A percentile compares a stretch with the other conserved stretches of the same genome.
Conservation (phyloP, 208 protist genomes). For the Acanthamoeba lenticulata region DNA sequence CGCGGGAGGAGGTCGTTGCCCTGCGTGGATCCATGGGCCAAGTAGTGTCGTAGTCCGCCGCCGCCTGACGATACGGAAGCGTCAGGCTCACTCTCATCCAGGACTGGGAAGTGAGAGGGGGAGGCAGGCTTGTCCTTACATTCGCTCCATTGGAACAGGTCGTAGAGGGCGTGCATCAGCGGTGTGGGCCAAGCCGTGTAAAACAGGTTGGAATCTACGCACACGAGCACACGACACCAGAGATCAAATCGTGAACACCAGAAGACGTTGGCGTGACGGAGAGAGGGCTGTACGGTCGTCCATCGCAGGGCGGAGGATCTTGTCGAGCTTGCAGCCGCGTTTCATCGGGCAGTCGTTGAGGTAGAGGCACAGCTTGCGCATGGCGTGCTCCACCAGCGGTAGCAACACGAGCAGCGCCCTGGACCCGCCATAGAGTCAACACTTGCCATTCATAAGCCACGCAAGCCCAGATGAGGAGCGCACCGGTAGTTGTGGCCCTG, state of each 20-base stretch:
- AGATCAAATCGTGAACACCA: background rate
- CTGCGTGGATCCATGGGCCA: constrained; percentile 57
- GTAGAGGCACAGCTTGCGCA: constrained; percentile 62
- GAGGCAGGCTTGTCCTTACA: background rate
- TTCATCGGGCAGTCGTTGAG: constrained; percentile 13
- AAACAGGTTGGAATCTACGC: constrained; percentile 18
- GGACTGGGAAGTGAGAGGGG: background rate
- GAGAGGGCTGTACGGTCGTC: background rate
- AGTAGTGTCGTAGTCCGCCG: constrained; percentile 5
- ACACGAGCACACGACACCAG: background rate
- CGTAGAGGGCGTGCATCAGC: constrained; percentile 51
- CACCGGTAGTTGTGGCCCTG: constrained; percentile 32
- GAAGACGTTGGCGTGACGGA: background rate
- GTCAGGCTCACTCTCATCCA: too few relatives aligned
- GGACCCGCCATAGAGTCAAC: background rate
- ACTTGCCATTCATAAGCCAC: background rate
- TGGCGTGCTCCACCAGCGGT: constrained; percentile 38
- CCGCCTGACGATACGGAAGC: background rate
- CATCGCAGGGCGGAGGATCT: constrained; percentile 56
- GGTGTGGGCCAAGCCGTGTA: background rate
- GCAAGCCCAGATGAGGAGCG: background rate
- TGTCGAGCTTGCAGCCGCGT: constrained; percentile 43
- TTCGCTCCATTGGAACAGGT: constrained; percentile 49
- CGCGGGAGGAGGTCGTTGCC: constrained; percentile 51
- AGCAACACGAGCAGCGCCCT: constrained; percentile 28